phyloP scores from a whole-genome alignment of 129 eudicot genomes.

The Helianthus annuus region DNA sequence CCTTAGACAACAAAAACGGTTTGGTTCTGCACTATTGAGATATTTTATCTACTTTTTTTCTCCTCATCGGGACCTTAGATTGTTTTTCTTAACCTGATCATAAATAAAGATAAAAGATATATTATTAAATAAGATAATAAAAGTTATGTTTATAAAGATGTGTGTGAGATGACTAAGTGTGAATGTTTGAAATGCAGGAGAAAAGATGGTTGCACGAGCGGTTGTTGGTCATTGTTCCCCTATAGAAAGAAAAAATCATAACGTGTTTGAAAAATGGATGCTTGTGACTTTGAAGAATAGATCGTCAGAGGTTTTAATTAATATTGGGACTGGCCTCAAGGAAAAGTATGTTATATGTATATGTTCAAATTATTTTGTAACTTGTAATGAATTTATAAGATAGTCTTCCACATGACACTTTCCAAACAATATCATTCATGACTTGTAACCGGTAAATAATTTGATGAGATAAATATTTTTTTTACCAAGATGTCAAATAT shows the following conservation, averaged over 20 bases:
- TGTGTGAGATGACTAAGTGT: conserved; percentile 3
- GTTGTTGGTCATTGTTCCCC: conserved; percentile 44
- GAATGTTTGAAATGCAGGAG: conserved; percentile 41
- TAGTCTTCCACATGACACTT: background rate
- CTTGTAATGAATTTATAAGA: background rate
- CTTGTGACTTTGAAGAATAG: background rate
- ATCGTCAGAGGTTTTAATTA: background rate
- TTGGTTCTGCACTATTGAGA: too few relatives aligned
- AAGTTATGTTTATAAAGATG: too few relatives aligned
- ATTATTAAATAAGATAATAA: too few relatives aligned
- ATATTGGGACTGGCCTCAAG: background rate
- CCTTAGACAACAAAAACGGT: too few relatives aligned
- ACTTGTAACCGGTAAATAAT: too few relatives aligned
- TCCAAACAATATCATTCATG: too few relatives aligned
- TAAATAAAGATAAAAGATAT: too few relatives aligned
- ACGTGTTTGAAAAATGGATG: conserved; percentile 18
- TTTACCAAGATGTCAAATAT: too few relatives aligned
- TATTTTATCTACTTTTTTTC: too few relatives aligned
- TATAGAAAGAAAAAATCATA: conserved; percentile 38
- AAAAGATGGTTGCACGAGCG: conserved; percentile 29
- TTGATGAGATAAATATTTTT: too few relatives aligned
- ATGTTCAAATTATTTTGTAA: background rate
- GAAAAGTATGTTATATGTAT: background rate
- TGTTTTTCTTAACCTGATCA: too few relatives aligned
- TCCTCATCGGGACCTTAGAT: too few relatives aligned